Evolutionary conservation across 2,329 filamentous ascomycete species (phyloP), one percentile per base, ranked within the genome.

Genomic region (Beauveria sp.): DNA sequence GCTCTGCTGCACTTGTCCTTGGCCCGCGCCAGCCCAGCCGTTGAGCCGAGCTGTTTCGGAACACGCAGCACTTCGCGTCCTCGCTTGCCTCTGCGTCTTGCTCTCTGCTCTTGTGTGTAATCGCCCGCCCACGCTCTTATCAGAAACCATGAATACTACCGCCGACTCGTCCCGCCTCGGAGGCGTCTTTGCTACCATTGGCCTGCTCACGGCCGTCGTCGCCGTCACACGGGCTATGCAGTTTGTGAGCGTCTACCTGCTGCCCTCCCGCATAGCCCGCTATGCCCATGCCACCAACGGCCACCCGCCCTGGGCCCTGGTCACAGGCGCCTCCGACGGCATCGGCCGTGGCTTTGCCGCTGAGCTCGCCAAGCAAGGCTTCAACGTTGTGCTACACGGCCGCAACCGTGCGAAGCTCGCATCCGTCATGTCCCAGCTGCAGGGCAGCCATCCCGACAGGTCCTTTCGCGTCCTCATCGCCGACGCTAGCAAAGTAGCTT

Each of bases 261-360:
- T 51, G 5, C 64, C 69, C 14, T 64, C 65, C 14, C 58, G 61
- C 1, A 62, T 67, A 5, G 53, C 69, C 38, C 52, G 60, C 26
- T 62, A 62, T 45, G 60, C 60, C 26, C 60, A 62, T 24, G 3
- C 65, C 16, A 46, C 63, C 38, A 58, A 65, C 50, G 66, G 65
- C 43, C 60, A 65, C 20, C 60, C 65, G 5, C 63, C 69, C 3
- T 72, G 68, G 61, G 72, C 69, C 53, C 67, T 75, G 61, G 64
- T 76, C 62, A 74, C 72, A 45, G 74, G 72, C 38, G 68, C 68
- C 53, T 72, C 69, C 60, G 72, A 71, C 34, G 73, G 72, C 46
- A 72, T 75, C 62, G 73, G 71, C 22, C 63, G 72, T 64, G 69
- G 74, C 52, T 66, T 71, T 54, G 68, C 74, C 61, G 62, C 73